These are phyloP conservation scores for Pseudonitzschia multistriata DNA, from an alignment of 108 stramenopile genomes.

Conservation along the genomic window DNA sequence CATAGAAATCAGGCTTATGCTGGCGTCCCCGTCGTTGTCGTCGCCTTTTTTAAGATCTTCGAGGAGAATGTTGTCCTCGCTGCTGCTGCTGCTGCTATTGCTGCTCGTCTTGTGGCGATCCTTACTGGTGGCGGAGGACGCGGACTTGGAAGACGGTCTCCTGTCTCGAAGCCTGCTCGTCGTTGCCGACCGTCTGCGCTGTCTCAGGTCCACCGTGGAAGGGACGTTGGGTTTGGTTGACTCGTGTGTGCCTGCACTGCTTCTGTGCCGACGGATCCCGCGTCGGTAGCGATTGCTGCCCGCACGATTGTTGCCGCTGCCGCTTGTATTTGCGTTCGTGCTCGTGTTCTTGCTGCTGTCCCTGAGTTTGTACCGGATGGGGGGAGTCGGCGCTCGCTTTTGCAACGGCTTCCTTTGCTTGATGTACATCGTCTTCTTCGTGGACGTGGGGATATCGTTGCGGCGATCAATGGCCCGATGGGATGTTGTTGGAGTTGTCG, in stretches of 20 bases:
- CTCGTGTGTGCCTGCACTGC: too few relatives aligned
- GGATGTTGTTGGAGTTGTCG: neutral
- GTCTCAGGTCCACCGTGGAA: neutral
- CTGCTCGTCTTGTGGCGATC: neutral
- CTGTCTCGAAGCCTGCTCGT: neutral
- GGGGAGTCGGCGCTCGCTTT: neutral
- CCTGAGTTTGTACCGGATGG: neutral
- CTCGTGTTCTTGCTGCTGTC: neutral
- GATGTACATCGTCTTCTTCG: neutral
- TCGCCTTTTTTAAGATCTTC: neutral
- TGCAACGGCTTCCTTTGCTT: neutral
- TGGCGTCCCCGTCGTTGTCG: neutral
- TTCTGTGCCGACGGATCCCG: too few relatives aligned
- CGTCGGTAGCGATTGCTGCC: too few relatives aligned
- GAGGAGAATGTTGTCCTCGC: neutral
- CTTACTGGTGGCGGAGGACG: neutral
- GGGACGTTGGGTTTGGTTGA: too few relatives aligned
- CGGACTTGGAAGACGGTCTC: neutral
- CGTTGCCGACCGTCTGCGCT: neutral
- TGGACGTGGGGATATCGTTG: neutral
- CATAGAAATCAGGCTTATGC: constrained; percentile 2
- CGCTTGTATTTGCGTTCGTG: too few relatives aligned
- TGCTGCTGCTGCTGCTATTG: neutral
- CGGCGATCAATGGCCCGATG: neutral
- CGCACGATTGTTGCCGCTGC: too few relatives aligned